Conservation (phyloP, 2,329 filamentous ascomycete species). For the Zymoseptoria pseudotritici region DNA sequence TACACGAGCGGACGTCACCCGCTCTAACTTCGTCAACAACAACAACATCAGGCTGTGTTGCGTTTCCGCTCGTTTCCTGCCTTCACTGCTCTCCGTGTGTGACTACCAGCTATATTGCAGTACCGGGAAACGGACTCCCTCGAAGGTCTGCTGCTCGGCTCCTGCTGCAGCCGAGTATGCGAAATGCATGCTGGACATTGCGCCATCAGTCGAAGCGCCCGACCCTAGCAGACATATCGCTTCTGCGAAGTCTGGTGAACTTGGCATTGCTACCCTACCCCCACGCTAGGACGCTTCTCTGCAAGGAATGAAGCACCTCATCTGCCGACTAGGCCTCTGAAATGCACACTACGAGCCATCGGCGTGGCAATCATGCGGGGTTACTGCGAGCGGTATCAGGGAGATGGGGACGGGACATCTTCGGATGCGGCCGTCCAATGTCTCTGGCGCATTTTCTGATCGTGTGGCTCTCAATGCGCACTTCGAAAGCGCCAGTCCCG, state of each 20-base stretch:
- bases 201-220: not conserved
- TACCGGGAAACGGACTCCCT: no score
- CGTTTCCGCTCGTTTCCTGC: no score
- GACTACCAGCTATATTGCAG: no score
- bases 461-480: no score
- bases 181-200: not conserved
- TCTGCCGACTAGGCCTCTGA: not conserved
- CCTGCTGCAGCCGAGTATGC: not conserved
- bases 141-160: no score
- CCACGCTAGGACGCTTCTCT: not conserved
- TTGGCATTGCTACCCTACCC: not conserved
- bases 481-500: no score
- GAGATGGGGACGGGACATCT: not conserved
- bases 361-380: not conserved
- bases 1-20: not conserved
- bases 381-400: not conserved
- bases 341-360: no score
- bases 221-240: not conserved
- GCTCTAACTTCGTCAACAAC: not conserved
- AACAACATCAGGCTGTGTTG: not conserved
- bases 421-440: not conserved
- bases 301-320: not conserved
- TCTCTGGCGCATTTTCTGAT: not conserved
- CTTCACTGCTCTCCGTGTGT: no score
- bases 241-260: conserved; percentile 7